These are phyloP conservation scores for Candida anutae DNA, from an alignment of 1,139 yeast genomes.

Conservation along the genomic window DNA sequence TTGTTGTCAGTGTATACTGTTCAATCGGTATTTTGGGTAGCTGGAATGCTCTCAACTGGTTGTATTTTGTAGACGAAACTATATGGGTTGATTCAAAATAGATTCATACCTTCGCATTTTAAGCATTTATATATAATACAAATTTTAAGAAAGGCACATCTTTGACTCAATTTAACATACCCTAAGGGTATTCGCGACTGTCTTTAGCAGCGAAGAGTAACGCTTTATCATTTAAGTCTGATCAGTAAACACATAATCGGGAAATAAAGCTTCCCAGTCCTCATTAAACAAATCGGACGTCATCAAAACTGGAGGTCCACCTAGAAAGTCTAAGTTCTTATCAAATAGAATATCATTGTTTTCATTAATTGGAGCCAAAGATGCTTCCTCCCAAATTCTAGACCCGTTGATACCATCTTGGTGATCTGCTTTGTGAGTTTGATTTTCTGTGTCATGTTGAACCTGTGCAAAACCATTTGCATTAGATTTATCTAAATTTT, in stretches of 20 bases:
- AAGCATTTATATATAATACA: no score
- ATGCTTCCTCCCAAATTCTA: no score
- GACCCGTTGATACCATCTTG: no score
- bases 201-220: no score
- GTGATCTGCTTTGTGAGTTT: background rate
- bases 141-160: no score
- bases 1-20: constrained; percentile 82
- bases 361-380: background rate
- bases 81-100: constrained; percentile 36
- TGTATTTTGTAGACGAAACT: constrained; percentile 71
- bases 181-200: no score
- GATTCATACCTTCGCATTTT: no score
- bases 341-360: constrained; percentile 15
- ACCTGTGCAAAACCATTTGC: no score
- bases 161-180: no score
- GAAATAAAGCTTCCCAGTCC: constrained; percentile 45
- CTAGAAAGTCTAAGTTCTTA: constrained; percentile 34
- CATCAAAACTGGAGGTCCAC: constrained; percentile 49
- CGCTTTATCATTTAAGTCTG: constrained; percentile 6
- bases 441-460: no score
- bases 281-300: constrained; percentile 43
- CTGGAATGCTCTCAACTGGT: constrained; percentile 87
- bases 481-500: background rate
- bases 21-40: constrained; percentile 77
- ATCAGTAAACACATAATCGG: constrained; percentile 24